Conservation (phyloP, 2,329 filamentous ascomycete species). For the Fusarium buxicola region DNA sequence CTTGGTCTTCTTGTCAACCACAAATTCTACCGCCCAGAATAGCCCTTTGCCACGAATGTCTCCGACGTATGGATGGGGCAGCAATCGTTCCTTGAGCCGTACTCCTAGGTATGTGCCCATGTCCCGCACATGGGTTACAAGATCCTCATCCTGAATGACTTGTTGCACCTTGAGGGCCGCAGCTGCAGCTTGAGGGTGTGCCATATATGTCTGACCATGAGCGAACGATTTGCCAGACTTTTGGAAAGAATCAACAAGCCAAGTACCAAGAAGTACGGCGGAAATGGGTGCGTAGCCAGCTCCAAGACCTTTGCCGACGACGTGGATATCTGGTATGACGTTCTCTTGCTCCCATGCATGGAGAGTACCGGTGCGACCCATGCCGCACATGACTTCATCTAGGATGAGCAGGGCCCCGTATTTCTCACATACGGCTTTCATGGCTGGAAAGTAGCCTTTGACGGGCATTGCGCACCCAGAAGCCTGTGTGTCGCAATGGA, state of each 20-base stretch:
- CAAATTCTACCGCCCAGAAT: slow-evolving; percentile 41
- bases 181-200: slow-evolving; percentile 28
- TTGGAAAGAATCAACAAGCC: slow-evolving; percentile 28
- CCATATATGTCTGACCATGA: slow-evolving; percentile 35
- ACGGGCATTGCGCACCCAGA: slow-evolving; percentile 36
- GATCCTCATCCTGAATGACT: slow-evolving; percentile 25
- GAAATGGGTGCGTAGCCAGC: slow-evolving; percentile 42
- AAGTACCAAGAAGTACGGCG: slow-evolving; percentile 24
- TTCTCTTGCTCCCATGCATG: slow-evolving; percentile 74
- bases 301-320: slow-evolving; percentile 74
- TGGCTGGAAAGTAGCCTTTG: slow-evolving; percentile 64
- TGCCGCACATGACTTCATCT: slow-evolving; percentile 76
- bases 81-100: slow-evolving; percentile 23
- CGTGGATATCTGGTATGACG: slow-evolving; percentile 70
- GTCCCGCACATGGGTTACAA: slow-evolving; percentile 3
- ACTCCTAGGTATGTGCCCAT: slow-evolving; percentile 32
- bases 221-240: slow-evolving; percentile 29
- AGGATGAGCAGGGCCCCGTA: slow-evolving; percentile 67
- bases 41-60: slow-evolving; percentile 37
- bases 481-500: slow-evolving; percentile 9
- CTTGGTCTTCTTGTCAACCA: slow-evolving; percentile 37
- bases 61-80: slow-evolving; percentile 28
- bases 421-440: slow-evolving; percentile 65
- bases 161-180: slow-evolving; percentile 32
- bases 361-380: slow-evolving; percentile 70